Base-by-base conservation (phyloP, 23 red algal species). In the Pyropia yezoensis region DNA sequence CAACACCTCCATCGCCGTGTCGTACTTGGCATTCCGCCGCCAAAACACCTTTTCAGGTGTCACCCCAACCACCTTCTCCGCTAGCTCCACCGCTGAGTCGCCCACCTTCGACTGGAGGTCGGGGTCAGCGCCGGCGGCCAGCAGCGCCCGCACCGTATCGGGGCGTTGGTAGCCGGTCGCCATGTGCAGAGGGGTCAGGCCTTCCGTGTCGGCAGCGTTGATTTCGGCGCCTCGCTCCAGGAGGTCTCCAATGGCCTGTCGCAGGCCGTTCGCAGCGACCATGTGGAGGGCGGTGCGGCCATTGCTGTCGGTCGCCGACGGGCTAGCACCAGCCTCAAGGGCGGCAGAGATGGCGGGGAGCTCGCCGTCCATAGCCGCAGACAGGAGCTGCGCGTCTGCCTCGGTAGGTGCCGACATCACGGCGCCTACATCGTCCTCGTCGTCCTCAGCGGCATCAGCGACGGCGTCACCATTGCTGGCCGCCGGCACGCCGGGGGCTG, bases 171-270 rank as follows among this genome's bases (percentile, higher is more conserved):
- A 97, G 53, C 93, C 93, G 20, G 83, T 76, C 29, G 93, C 93
- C 85, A 97, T 97, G 54, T 97, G 93, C 77, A 97, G 62, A 22
- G 93, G 79, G 18, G 93, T 97, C 25, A 90, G 63, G 13, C 93
- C 93, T 19, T 74, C 50, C 63, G 75, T 72, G 57, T 97, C 93
- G 61, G 76, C 61, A 33, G 67, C 75, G 59, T 97, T 74, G 3
- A 87, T 74, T 14, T 78, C 75, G 6, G 78, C 83, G 18, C 93
- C 93, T 51, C 21, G 50, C 3, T 80, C 64, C 51, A 97, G 13
- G 20, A 97, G 70, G 16, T 60, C 34, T 23, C 33, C 33, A 47
- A 71, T 69, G 19, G 83, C 30, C 49, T 74, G 75, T 11, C 68
- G 74, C 24, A 91, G 27, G n/a, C 93, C 93, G 15, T 86, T 77